Conservation (phyloP, 169 alveolate genomes). For the Plasmodium chabaudi region DNA sequence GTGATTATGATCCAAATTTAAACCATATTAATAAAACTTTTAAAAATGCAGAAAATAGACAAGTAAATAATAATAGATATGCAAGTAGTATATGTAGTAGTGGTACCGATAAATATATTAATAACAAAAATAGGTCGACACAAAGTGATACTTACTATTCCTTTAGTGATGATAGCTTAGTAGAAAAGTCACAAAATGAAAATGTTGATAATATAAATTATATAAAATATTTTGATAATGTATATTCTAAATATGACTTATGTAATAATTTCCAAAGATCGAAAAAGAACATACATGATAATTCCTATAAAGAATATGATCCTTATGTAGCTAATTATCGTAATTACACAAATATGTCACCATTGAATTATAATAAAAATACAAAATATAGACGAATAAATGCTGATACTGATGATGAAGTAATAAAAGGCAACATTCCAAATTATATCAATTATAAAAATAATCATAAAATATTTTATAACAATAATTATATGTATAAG, state of each 20-base stretch:
- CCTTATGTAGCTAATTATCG: not conserved
- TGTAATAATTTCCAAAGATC: constrained; percentile 9
- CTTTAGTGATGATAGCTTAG: constrained; percentile 8
- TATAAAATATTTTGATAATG: constrained; percentile 24
- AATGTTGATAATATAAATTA: constrained; percentile 1
- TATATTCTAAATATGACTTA: constrained; percentile 37
- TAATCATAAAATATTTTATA: not conserved
- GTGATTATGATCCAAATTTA: not conserved
- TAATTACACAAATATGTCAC: not conserved
- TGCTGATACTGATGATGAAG: constrained; percentile 4
- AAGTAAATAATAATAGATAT: constrained; percentile 1
- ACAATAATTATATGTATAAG: not conserved
- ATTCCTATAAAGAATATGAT: not conserved
- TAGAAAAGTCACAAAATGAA: not conserved
- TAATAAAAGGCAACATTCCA: not conserved
- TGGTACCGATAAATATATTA: not conserved
- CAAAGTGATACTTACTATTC: constrained; percentile 33
- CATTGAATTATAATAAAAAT: not conserved
- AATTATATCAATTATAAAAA: not conserved
- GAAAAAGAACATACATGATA: not conserved
- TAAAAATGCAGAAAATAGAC: not conserved
- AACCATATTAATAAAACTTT: not conserved
- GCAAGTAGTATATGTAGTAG: constrained; percentile 8
- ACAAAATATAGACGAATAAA: constrained; percentile 11
- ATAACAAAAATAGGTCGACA: not conserved